Conservation (phyloP, 495 filamentous ascomycete species). For the Neohortaea acidophila region DNA sequence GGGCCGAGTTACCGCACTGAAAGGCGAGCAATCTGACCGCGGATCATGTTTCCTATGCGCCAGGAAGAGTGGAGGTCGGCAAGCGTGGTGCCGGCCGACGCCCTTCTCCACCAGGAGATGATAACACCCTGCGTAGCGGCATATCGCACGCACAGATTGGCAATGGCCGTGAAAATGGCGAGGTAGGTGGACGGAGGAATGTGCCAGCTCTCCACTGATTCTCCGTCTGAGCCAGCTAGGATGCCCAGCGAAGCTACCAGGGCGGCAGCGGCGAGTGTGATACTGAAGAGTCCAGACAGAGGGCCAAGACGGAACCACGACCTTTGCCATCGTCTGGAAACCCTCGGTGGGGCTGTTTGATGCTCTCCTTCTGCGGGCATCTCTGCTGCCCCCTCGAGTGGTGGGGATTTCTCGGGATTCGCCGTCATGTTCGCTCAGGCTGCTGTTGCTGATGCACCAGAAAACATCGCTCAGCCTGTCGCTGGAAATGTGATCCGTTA, state of each 20-base stretch:
- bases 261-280: constrained; percentile 3
- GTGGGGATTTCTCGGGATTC: too few relatives aligned
- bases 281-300: constrained; percentile 2
- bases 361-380: too few relatives aligned
- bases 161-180: constrained; percentile 7
- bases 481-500: too few relatives aligned
- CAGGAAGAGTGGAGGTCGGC: constrained; percentile 6
- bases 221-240: constrained; percentile 4
- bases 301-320: constrained; percentile 7
- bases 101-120: constrained; percentile 4
- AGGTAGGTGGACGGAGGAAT: constrained; percentile 6
- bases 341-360: too few relatives aligned
- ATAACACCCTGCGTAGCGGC: constrained; percentile 7
- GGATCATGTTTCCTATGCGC: neutral
- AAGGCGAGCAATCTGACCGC: neutral
- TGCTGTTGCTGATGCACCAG: too few relatives aligned
- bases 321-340: neutral
- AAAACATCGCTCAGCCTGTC: too few relatives aligned
- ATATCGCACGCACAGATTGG: constrained; percentile 2
- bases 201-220: constrained; percentile 2
- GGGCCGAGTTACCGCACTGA: neutral
- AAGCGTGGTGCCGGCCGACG: constrained; percentile 3
- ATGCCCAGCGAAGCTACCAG: constrained; percentile 4
- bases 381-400: too few relatives aligned
- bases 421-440: too few relatives aligned